These are phyloP conservation scores for Dothideomycetidae sp. DNA, from an alignment of 2,329 filamentous ascomycete species.

Conservation along the genomic window DNA sequence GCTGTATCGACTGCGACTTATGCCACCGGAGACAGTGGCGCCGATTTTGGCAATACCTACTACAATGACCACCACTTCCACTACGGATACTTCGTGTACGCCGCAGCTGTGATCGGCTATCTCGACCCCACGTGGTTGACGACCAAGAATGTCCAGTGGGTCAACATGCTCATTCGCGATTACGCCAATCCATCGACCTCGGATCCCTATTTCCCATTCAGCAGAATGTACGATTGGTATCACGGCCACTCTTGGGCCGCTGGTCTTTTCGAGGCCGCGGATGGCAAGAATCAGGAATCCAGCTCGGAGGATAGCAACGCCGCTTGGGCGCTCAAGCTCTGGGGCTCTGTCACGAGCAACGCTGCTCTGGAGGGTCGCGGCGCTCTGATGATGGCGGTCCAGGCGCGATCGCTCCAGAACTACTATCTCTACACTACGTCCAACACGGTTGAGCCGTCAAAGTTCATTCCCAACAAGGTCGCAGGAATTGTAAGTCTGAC, in stretches of 20 bases:
- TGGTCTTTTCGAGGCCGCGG: slow-evolving; percentile 52
- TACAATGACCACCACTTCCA: slow-evolving; percentile 59
- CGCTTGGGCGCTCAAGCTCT: slow-evolving; percentile 82
- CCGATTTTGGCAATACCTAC: slow-evolving; percentile 80
- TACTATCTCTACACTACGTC: slow-evolving; percentile 69
- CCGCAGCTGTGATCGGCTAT: slow-evolving; percentile 68
- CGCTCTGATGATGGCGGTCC: slow-evolving; percentile 70
- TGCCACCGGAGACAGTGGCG: slow-evolving; percentile 55
- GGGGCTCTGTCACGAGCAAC: slow-evolving; percentile 69
- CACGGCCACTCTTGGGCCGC: slow-evolving; percentile 91
- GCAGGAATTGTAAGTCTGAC: slow-evolving; percentile 36
- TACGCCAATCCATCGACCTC: slow-evolving; percentile 57
- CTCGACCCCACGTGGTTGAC: slow-evolving; percentile 61
- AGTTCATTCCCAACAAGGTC: slow-evolving; percentile 70
- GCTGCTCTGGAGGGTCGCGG: slow-evolving; percentile 62
- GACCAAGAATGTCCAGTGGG: slow-evolving; percentile 55
- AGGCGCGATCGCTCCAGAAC: slow-evolving; percentile 54
- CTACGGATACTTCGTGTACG: slow-evolving; percentile 74
- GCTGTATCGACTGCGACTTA: slow-evolving; percentile 66
- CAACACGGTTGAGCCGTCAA: slow-evolving; percentile 57
- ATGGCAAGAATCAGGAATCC: slow-evolving; percentile 77
- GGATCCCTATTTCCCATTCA: slow-evolving; percentile 69
- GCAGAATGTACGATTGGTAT: slow-evolving; percentile 81
- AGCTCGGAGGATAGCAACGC: slow-evolving; percentile 84
- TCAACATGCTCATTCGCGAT: slow-evolving; percentile 75